Evolutionary conservation across 495 filamentous ascomycete genomes (phyloP), one percentile per base, ranked within the genome.

Genomic region (Lasiosphaeris hirsuta): DNA sequence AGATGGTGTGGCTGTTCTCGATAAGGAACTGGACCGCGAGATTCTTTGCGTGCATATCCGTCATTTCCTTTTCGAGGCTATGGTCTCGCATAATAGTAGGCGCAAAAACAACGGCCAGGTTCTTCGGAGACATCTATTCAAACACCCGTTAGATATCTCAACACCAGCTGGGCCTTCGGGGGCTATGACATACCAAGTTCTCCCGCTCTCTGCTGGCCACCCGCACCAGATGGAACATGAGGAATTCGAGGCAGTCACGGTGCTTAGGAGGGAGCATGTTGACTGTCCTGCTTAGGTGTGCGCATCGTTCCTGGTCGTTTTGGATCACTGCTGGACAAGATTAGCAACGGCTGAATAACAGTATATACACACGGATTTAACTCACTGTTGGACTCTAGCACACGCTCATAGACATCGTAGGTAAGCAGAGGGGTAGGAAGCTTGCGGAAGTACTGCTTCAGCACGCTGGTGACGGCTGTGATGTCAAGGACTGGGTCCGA

Each of bases 391-490:
- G 88, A 88, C 45, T 96, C 92, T 45, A 99, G 80, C 47, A 99
- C 79, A 39, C 80, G 83, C 49, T 97, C 92, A 64, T 99, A 99
- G 17, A 94, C 83, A 15, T 96, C 92, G 70, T 86, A 96, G 0
- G 94, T 96, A 63, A 99, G 86, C 15, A 99, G 78, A 4, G 95
- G 95, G 8, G 80, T 90, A 0, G 95, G 95, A 23, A 99, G 79
- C 69, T 91, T 96, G 59, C 94, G 84, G 82, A 99, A 96, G 69
- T 97, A 99, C 69, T 97, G 93, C 73, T 99, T 99, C 55, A 99
- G 82, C 37, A 89, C 89, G 59, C 89, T 94, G 4, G 95, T 97
- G 49, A 99, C 95, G 15, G 93, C 90, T 55, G 95, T 93, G 64
- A 99, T 97, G 69, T 99, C 95, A 14, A 97, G 82, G 61, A 88